These are phyloP conservation scores for Schizothecium vesticola DNA, from an alignment of 495 filamentous ascomycete species.

Conservation along the genomic window DNA sequence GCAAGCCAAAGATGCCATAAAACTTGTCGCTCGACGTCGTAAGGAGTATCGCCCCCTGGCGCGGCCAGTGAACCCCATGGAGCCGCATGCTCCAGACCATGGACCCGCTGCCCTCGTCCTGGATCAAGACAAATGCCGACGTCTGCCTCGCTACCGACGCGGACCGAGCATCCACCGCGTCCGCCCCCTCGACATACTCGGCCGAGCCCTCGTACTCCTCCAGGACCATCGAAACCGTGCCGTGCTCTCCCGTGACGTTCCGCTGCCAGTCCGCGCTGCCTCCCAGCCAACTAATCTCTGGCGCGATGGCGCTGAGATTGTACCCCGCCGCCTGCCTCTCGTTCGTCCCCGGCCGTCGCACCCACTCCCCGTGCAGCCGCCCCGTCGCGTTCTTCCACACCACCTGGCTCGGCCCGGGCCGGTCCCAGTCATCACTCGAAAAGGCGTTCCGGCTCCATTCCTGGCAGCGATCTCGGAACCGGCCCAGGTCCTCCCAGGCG, in stretches of 20 bases:
- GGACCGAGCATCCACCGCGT: constrained; percentile 9
- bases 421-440: constrained; percentile 28
- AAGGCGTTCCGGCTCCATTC: constrained; percentile 41
- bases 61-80: constrained; percentile 77
- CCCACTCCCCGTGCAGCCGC: constrained; percentile 69
- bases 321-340: constrained; percentile 33
- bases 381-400: constrained; percentile 81
- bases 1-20: constrained; percentile 78
- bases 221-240: constrained; percentile 47
- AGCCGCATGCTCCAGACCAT: constrained; percentile 70
- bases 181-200: constrained; percentile 31
- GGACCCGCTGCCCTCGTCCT: constrained; percentile 61
- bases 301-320: constrained; percentile 45
- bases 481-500: constrained; percentile 61
- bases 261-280: constrained; percentile 51
- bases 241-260: constrained; percentile 61
- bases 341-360: constrained; percentile 46
- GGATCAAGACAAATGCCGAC: constrained; percentile 58
- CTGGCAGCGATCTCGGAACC: constrained; percentile 39
- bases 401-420: constrained; percentile 37
- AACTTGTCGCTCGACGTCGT: constrained; percentile 91
- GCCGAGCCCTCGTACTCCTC: constrained; percentile 46
- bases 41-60: constrained; percentile 67
- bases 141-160: constrained; percentile 50
- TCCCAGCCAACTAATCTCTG: constrained; percentile 36